Conservation (phyloP, 345 rosid species). For the Draba incana region DNA sequence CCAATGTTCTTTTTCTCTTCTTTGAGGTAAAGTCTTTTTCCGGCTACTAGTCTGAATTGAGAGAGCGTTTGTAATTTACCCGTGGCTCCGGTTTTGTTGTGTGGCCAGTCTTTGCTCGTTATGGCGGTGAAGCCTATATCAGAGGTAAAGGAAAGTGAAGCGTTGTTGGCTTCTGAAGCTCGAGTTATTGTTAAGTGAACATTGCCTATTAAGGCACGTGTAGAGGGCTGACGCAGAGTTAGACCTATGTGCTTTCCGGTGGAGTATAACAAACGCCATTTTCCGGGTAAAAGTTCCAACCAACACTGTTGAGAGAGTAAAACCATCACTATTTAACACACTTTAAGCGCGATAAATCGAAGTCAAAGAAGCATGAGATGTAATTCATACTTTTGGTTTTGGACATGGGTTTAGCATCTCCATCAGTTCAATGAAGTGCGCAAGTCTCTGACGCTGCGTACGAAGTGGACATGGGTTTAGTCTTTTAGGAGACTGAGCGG, state of each 20-base stretch:
- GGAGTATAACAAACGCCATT: conserved; percentile 83
- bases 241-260: conserved; percentile 89
- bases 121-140: conserved; percentile 66
- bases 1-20: conserved; percentile 56
- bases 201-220: conserved; percentile 72
- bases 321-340: neutral
- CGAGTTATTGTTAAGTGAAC: conserved; percentile 56
- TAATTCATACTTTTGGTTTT: conserved; percentile 63
- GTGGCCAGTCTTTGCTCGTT: conserved; percentile 73
- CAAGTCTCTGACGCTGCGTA: conserved; percentile 73
- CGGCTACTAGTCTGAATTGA: conserved; percentile 55
- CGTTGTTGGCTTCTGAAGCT: conserved; percentile 46
- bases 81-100: conserved; percentile 57
- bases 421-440: conserved; percentile 84
- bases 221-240: conserved; percentile 82
- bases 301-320: conserved; percentile 52
- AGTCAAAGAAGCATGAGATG: conserved; percentile 2
- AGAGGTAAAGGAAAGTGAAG: conserved; percentile 54
- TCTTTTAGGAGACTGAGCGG: neutral
- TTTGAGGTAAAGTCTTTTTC: conserved; percentile 75
- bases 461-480: neutral
- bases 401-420: conserved; percentile 93
- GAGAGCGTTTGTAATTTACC: conserved; percentile 71
- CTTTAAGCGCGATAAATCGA: neutral
- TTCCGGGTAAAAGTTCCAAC: conserved; percentile 84